phyloP scores from a whole-genome alignment of 169 alveolate species.

The Toxoplasma gondii region DNA sequence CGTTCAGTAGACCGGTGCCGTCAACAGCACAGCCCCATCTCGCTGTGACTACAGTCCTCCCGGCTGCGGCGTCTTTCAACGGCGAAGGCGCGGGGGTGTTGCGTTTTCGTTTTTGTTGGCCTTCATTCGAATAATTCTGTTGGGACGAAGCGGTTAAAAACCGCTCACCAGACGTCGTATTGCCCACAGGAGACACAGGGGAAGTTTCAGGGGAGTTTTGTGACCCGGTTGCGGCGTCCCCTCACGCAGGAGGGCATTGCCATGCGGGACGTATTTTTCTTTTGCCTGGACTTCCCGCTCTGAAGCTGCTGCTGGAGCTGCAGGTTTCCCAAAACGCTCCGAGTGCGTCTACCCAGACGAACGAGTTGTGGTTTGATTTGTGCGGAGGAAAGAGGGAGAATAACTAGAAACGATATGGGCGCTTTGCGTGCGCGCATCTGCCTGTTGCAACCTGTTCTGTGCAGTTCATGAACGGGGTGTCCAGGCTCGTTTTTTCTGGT shows the following conservation, averaged over 20 bases:
- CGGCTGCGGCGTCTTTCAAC: neutral
- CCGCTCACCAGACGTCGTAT: neutral
- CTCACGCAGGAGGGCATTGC: too few relatives aligned
- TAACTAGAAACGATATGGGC: neutral
- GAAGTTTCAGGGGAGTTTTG: too few relatives aligned
- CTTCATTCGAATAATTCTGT: neutral
- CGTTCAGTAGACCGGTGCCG: neutral
- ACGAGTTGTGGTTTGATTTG: neutral
- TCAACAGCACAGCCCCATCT: neutral
- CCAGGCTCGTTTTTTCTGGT: too few relatives aligned
- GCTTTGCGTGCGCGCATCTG: neutral
- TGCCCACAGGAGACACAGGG: neutral
- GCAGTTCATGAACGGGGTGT: too few relatives aligned
- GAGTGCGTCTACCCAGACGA: neutral
- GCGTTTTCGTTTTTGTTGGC: neutral
- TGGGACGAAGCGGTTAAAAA: neutral
- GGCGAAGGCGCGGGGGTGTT: neutral
- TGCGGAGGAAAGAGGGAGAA: neutral
- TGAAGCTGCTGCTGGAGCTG: neutral
- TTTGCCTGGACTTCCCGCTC: too few relatives aligned
- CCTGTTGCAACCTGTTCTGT: too few relatives aligned
- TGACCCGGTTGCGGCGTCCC: too few relatives aligned
- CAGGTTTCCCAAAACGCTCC: neutral
- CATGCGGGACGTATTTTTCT: too few relatives aligned
- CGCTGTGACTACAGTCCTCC: neutral